Evolutionary conservation across 371 early-diverging fungal species (phyloP).

Genomic region (Mortierella sp.): DNA sequence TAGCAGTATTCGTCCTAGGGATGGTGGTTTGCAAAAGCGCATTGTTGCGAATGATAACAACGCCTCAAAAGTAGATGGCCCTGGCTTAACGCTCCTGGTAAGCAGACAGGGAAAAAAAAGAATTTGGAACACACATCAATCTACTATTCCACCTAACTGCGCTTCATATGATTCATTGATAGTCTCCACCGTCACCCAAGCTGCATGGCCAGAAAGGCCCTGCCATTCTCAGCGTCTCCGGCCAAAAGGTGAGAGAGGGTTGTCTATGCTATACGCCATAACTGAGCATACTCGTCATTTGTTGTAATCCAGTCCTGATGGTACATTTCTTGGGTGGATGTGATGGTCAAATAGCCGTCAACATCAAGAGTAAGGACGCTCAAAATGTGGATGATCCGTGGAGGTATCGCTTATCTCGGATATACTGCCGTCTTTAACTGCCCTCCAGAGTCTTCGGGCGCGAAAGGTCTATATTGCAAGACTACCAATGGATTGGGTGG

Average conservation of each 20-base stretch:
- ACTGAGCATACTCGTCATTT: no score
- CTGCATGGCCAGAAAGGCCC: conserved; percentile 51
- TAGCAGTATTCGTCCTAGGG: conserved; percentile 48
- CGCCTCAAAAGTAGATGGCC: conserved; percentile 8
- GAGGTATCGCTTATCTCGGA: conserved; percentile 39
- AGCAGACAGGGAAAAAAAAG: background rate
- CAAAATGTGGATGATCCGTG: conserved; percentile 49
- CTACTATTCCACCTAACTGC: no score
- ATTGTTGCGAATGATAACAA: conserved; percentile 25
- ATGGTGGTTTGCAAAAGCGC: conserved; percentile 45
- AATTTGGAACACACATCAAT: no score
- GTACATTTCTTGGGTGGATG: background rate
- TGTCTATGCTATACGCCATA: background rate
- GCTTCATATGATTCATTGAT: background rate
- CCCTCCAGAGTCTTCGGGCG: conserved; percentile 32
- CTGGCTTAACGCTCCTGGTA: conserved; percentile 10
- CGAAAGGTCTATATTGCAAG: conserved; percentile 46
- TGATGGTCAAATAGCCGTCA: conserved; percentile 4
- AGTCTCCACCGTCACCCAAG: conserved; percentile 52
- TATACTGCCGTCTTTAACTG: conserved; percentile 51
- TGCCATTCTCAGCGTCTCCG: conserved; percentile 35
- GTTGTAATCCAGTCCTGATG: no score
- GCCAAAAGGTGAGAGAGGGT: conserved; percentile 13
- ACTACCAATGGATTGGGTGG: conserved; percentile 42
- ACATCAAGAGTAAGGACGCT: conserved; percentile 21